These are phyloP conservation scores for Aegilops sharonensis DNA, from an alignment of 176 grass and related monocot species.

Conservation along the genomic window DNA sequence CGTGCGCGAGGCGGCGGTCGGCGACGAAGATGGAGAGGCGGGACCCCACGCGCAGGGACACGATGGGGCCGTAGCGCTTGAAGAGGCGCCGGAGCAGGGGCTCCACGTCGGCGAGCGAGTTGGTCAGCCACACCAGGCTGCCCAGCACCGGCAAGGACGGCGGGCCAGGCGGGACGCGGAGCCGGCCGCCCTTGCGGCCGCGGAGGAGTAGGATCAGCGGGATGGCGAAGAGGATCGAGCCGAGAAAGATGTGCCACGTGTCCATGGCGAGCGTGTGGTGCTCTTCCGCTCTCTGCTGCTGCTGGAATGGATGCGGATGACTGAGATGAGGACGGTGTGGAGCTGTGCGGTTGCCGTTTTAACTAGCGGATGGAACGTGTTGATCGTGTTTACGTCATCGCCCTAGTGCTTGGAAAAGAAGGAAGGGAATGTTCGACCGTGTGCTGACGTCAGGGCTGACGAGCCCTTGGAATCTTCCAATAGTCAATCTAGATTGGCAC, in stretches of 20 bases:
- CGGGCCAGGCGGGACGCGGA: neutral
- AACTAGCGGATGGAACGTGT: neutral
- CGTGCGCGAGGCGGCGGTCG: conserved; percentile 45
- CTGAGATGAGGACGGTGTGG: neutral
- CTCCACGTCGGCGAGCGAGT: conserved; percentile 1
- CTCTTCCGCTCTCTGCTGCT: neutral
- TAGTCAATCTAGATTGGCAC: neutral
- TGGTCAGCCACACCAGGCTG: conserved; percentile 14
- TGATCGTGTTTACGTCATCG: neutral
- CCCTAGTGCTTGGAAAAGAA: neutral
- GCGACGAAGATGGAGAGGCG: conserved; percentile 31
- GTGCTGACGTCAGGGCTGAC: neutral
- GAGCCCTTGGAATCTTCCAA: neutral
- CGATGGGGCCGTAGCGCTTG: conserved; percentile 41
- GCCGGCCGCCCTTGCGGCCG: neutral
- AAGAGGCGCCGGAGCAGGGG: conserved; percentile 14
- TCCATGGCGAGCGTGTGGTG: neutral
- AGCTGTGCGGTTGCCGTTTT: neutral
- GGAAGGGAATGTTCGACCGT: neutral
- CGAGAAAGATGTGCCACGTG: neutral
- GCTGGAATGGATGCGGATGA: neutral
- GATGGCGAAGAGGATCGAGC: neutral
- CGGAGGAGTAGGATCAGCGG: neutral
- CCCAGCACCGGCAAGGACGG: neutral
- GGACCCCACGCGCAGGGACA: conserved; percentile 37